phyloP scores from a whole-genome alignment of 805 yeast species.

The Yarrowia keelungensis region DNA sequence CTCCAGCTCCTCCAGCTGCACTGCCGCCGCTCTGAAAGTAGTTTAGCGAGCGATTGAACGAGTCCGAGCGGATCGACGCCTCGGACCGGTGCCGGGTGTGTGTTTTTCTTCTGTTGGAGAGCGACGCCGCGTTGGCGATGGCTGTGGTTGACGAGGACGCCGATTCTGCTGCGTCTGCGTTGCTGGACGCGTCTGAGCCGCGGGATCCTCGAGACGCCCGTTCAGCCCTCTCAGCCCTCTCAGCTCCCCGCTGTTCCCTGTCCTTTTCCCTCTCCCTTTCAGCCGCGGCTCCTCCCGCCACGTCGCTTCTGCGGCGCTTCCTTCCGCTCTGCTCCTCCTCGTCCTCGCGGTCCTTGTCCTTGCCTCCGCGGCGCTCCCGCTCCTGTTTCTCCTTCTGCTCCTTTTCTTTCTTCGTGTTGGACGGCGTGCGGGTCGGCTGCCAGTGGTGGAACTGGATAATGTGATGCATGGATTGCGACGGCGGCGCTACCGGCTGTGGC shows the following conservation, averaged over 20 bases:
- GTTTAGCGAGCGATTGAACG: slow-evolving; percentile 35
- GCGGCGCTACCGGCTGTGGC: slow-evolving; percentile 40
- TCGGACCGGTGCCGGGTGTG: slow-evolving; percentile 33
- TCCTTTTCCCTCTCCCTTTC: background rate
- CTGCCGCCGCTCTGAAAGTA: slow-evolving; percentile 38
- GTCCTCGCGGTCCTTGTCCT: slow-evolving; percentile 16
- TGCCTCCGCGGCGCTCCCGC: slow-evolving; percentile 7
- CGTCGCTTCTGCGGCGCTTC: slow-evolving; percentile 11
- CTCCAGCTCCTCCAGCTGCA: background rate
- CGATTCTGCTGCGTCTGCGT: background rate
- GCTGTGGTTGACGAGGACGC: slow-evolving; percentile 16
- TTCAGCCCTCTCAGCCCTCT: background rate
- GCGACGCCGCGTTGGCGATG: slow-evolving; percentile 14
- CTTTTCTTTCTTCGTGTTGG: slow-evolving; percentile 34
- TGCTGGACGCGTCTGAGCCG: background rate
- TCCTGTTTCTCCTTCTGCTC: slow-evolving; percentile 38
- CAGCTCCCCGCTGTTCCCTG: background rate
- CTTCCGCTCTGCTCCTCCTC: background rate
- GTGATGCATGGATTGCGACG: slow-evolving; percentile 54
- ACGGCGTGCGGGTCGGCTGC: slow-evolving; percentile 52
- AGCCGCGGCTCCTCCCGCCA: background rate
- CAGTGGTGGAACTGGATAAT: slow-evolving; percentile 65
- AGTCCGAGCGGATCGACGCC: slow-evolving; percentile 17
- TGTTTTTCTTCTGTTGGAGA: slow-evolving; percentile 3
- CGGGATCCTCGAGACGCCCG: background rate